Conservation (phyloP, 495 filamentous ascomycete genomes). For the Trichoderma reesei region DNA sequence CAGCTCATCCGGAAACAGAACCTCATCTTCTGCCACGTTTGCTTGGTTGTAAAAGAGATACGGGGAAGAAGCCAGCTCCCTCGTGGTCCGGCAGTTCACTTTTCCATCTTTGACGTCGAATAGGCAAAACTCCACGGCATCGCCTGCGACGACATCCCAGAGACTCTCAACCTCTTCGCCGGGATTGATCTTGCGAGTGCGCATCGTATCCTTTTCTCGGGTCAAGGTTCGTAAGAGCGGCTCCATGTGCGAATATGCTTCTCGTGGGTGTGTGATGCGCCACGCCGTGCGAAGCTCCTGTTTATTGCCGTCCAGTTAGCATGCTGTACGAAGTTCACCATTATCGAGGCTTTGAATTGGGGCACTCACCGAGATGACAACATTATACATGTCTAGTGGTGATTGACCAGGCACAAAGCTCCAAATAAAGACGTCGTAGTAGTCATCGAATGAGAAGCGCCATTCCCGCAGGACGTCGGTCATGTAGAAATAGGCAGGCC, state of each 20-base stretch:
- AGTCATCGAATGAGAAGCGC: constrained; percentile 39
- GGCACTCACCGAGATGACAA: constrained; percentile 9
- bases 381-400: constrained; percentile 11
- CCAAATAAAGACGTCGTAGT: constrained; percentile 44
- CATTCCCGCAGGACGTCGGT: constrained; percentile 32
- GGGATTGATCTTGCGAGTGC: constrained; percentile 30
- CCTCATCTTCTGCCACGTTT: constrained; percentile 35
- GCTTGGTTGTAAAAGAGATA: constrained; percentile 34
- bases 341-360: no score
- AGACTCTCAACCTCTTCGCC: constrained; percentile 29
- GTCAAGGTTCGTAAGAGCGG: constrained; percentile 31
- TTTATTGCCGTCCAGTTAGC: not conserved
- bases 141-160: constrained; percentile 27
- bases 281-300: constrained; percentile 3
- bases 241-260: constrained; percentile 21
- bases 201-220: constrained; percentile 26
- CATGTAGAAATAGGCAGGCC: constrained; percentile 29
- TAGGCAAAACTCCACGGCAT: constrained; percentile 18
- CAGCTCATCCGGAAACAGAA: constrained; percentile 37
- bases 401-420: constrained; percentile 30
- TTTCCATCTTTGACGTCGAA: constrained; percentile 13
- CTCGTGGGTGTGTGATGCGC: not conserved
- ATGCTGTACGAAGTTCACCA: not conserved
- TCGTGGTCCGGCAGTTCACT: constrained; percentile 12
- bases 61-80: constrained; percentile 13